Evolutionary conservation across 176 grass and related monocot species (phyloP), one percentile per base, ranked within the genome.

Genomic region (Panicum miliaceum): DNA sequence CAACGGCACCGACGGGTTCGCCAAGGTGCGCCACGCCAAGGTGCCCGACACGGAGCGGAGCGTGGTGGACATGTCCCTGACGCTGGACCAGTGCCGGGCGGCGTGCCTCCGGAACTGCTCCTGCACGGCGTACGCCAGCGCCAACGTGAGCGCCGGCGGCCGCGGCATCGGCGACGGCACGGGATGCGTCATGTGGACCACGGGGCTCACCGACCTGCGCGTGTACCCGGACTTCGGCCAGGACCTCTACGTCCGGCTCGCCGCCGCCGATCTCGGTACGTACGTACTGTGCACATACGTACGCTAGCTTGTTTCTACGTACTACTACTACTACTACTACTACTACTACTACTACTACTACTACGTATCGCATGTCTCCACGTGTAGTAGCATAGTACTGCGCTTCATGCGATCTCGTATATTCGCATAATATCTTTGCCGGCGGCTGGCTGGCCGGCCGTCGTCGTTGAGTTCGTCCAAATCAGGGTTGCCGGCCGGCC

Each of bases 111-210:
- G 40, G 11, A 90, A 86, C 79, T 94, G 92, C 75, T 90, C 90
- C 20, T 92, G 92, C 82, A 86, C 82, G 51, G 90, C 92, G 2
- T 94, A 92, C 65, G 90, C 85, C 3, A 69, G 82, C 56, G 79
- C 75, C 65, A 87, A 92, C 51, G 70, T 89, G 70, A 86, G 69
- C 80, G 70, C 4, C 48, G 89, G 72, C 23, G 69, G 43, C 0
- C 58, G 86, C 4, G 42, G 45, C 22, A 58, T 4, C 47, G 78
- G 46, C 57, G 52, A 18, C 3, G 77, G 79, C 11, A 48, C 8
- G 1, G 92, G 90, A 0, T 94, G 90, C 78, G 82, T 94, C 56
- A 88, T 82, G 79, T 94, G 92, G 92, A 80, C 29, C 14, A 32
- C 84, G 7, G 90, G 60, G 16, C 79, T 92, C 73, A 71, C 79